Evolutionary conservation across 192 early-diverging fungal genomes (phyloP).

Genomic region (Dimargaris cristalligena): DNA sequence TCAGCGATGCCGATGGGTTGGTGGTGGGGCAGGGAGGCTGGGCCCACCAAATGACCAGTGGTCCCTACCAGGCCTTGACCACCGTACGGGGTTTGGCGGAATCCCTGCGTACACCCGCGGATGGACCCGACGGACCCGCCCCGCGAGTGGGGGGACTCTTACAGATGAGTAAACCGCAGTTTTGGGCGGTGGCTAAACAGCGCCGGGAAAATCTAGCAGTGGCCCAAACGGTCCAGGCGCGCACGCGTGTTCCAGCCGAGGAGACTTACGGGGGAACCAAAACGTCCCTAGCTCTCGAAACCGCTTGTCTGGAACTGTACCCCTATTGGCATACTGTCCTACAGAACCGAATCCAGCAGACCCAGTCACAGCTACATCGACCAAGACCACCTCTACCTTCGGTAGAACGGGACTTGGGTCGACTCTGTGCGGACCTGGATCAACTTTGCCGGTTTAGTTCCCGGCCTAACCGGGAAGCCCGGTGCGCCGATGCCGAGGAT

Average conservation of each 20-base stretch:
- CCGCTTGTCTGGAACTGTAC: neutral
- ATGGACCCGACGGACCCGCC: neutral
- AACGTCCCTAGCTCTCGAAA: no score
- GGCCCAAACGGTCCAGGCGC: neutral
- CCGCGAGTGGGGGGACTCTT: neutral
- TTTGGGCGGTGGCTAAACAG: neutral
- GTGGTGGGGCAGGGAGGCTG: conserved; percentile 1
- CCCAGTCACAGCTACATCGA: no score
- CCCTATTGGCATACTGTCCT: neutral
- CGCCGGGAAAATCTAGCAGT: neutral
- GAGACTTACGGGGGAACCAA: no score
- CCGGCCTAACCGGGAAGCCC: no score
- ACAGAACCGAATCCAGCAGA: no score
- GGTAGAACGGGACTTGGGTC: no score
- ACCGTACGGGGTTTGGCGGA: conserved; percentile 6
- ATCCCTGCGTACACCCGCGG: neutral
- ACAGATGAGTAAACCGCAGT: neutral
- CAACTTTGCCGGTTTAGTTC: no score
- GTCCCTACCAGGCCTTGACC: neutral
- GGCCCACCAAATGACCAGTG: neutral
- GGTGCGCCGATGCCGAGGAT: no score
- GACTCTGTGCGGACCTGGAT: no score
- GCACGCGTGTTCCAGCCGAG: no score
- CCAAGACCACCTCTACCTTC: no score
- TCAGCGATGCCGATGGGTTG: conserved; percentile 35